A percentile compares a stretch with the other conserved stretches of the same genome.
Evolutionary conservation across 768 basidiomycete genomes (phyloP).

Genomic region (Tricholoma matsutake): DNA sequence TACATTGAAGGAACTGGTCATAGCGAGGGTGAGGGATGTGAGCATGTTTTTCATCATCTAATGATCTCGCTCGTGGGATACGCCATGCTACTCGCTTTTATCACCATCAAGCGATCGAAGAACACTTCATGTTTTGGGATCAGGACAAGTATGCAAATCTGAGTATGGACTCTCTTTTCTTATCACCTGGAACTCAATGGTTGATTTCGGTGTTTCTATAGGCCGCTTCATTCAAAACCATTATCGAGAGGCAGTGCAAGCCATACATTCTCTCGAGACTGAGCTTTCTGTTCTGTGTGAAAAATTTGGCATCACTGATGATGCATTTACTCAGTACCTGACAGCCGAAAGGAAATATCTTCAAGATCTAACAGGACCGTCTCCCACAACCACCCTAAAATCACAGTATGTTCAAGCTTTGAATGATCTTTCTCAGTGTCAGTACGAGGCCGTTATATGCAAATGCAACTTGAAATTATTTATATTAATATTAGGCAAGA

Average conservation of each 20-base stretch:
- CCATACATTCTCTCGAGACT: neutral
- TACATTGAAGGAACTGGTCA: too few relatives aligned
- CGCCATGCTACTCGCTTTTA: conserved; percentile 16
- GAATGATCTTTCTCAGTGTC: conserved; percentile 2
- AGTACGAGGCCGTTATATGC: neutral
- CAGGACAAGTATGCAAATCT: conserved; percentile 19
- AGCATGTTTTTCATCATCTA: conserved; percentile 20
- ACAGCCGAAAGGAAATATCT: neutral
- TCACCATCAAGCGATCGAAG: conserved; percentile 17
- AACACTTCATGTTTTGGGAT: conserved; percentile 10
- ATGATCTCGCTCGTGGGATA: conserved; percentile 16
- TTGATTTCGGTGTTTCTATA: neutral
- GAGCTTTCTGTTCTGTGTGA: neutral
- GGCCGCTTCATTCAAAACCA: conserved; percentile 4
- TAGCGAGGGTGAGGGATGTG: too few relatives aligned
- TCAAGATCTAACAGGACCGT: neutral
- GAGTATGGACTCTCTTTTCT: too few relatives aligned
- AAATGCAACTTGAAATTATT: neutral
- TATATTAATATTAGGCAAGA: neutral
- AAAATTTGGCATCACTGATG: neutral
- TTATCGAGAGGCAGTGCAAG: conserved; percentile 2
- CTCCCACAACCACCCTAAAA: neutral
- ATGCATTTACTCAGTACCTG: conserved; percentile 1
- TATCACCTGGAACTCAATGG: too few relatives aligned
- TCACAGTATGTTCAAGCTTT: conserved; percentile 2